phyloP scores from a whole-genome alignment of 768 basidiomycete species.

The Tricholomella constricta region DNA sequence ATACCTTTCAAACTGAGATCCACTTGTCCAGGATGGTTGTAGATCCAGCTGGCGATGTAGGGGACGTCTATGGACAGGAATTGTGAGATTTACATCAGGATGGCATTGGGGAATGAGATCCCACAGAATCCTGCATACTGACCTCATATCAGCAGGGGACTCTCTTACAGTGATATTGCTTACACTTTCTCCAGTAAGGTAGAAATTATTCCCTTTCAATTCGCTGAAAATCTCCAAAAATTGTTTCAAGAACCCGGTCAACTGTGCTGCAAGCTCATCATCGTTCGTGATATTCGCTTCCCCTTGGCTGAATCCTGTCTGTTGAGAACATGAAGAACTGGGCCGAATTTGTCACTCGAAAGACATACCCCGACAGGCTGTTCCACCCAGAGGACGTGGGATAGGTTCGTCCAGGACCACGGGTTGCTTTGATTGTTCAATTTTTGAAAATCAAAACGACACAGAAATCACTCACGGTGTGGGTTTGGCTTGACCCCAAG shows the following conservation, averaged over 20 bases:
- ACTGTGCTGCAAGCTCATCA: constrained; percentile 54
- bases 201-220: constrained; percentile 68
- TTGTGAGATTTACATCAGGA: background rate
- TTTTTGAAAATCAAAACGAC: background rate
- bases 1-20: constrained; percentile 57
- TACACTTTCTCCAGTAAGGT: constrained; percentile 68
- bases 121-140: constrained; percentile 73
- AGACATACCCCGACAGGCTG: constrained; percentile 64
- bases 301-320: constrained; percentile 74
- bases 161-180: constrained; percentile 21
- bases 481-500: constrained; percentile 48
- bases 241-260: constrained; percentile 59
- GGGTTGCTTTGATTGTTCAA: constrained; percentile 44
- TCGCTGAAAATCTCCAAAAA: constrained; percentile 68
- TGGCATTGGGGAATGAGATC: constrained; percentile 20
- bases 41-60: constrained; percentile 73
- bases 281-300: constrained; percentile 60
- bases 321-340: background rate
- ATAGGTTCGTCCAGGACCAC: constrained; percentile 71
- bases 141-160: constrained; percentile 2
- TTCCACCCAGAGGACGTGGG: constrained; percentile 68
- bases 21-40: constrained; percentile 63
- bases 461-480: constrained; percentile 25
- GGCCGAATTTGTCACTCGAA: background rate
- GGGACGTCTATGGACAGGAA: constrained; percentile 35